Base-by-base conservation (phyloP, 345 rosid species). In the Brassica incana region DNA sequence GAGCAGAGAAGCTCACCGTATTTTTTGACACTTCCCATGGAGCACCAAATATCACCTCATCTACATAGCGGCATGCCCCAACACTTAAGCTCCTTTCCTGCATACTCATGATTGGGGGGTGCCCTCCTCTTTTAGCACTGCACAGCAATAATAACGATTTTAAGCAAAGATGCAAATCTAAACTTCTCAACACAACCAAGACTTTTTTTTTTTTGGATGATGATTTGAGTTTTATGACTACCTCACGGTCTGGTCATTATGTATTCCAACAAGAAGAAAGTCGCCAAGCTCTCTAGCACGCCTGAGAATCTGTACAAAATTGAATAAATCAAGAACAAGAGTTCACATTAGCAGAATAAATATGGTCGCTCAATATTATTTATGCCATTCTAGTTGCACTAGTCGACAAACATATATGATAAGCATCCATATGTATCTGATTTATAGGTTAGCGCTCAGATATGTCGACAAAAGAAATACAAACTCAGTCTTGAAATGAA, bases 21-120 rank as follows among this genome's bases (percentile, higher is more conserved):
- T 92, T 97, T 85, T 66, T 88, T 0, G 99, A 84, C 68, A 95
- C 87, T 85, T 90, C 95, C 97, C 94, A 92, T 69, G 40, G 40
- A 35, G 40, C 8, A 35, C 8, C 0, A 6, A 35, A 5, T 35
- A 5, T 35, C 40, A 35, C 40, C 40, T 35, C 40, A 35, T 35
- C 8, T 35, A 35, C 40, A 35, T 35, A 35, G 40, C 40, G 40
- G 40, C 40, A 35, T 35, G 40, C 40, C 40, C 6, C 6, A 35
- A 35, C 40, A 35, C 40, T 35, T 35, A 35, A 35, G 40, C 9
- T 35, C 8, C 40, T 35, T 35, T 35, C 40, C 6, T 35, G 8
- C 8, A 35, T 6, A 6, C 7, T 35, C 40, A 35, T 35, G 8
- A 35, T 35, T 35, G 40, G 40, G 40, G 6, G 40, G 8, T 6